Evolutionary conservation across 345 rosid species (phyloP).

Genomic region (Eucalyptus camaldulensis): DNA sequence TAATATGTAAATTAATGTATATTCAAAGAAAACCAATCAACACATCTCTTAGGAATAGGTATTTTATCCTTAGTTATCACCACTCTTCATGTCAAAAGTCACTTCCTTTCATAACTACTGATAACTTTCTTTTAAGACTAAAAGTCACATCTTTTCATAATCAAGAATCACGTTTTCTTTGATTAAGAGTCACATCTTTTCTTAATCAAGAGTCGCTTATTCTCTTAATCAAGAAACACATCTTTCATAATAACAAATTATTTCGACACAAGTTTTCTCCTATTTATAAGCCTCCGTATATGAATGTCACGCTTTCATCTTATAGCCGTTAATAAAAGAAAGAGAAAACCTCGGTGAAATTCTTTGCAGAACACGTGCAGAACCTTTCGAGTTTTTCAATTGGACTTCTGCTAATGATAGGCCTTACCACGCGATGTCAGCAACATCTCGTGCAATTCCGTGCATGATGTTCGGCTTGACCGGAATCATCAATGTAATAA

Average conservation of each 20-base stretch:
- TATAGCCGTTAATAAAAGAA: not conserved
- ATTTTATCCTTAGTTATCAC: no score
- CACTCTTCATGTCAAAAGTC: no score
- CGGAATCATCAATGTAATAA: not conserved
- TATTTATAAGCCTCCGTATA: not conserved
- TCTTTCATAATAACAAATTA: no score
- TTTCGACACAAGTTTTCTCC: accelerated
- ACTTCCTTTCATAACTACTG: no score
- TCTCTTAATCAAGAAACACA: no score
- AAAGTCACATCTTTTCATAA: no score
- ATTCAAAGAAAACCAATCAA: no score
- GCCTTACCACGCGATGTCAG: not conserved
- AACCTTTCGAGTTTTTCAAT: not conserved
- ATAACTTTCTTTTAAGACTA: no score
- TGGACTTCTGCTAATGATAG: not conserved
- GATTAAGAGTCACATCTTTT: no score
- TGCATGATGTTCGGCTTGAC: not conserved
- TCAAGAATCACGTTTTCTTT: accelerated
- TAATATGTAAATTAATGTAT: no score
- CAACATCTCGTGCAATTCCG: not conserved
- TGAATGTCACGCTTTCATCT: not conserved
- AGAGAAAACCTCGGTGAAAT: not conserved
- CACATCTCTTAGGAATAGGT: no score
- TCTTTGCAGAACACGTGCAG: not conserved
- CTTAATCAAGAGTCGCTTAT: no score